Base-by-base conservation (phyloP, 148 eudicot species). In the Bassia scoparia region DNA sequence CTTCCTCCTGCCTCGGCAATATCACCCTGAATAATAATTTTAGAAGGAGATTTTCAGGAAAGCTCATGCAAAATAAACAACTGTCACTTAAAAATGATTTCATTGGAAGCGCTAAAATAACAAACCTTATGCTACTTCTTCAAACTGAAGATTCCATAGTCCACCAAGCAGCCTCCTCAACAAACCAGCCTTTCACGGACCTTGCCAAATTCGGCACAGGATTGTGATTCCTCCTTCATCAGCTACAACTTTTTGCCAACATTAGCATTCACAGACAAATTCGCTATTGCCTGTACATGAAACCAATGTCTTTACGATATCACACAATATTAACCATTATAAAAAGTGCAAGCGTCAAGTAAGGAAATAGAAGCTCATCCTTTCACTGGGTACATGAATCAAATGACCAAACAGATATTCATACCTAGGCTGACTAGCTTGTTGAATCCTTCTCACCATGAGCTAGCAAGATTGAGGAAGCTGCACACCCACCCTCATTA, bases 141-240 rank as follows among this genome's bases (percentile, higher is more conserved):
- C 99, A 46, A 95, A 97, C 16, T 97, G 92, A 72, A 95, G 88
- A 83, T 95, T 95, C 97, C 97, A 95, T 23, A 95, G 85, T 71
- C 99, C 99, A 76, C 99, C 97, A 53, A n/a, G 97, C 99, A 76
- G 99, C 99, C 92, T 95, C 99, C 82, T 95, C 97, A 13, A 94
- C 99, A 12, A 92, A 96, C 83, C 89, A 79, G 83, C 86, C 90
- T 76, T 95, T 95, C 93, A 84, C 85, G 60, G 99, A 92, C 84
- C 85, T 88, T 30, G 97, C 97, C 78, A 95, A 78, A 76, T 83
- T 85, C 10, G n/a, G 90, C 87, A 73, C n/a, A 95, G 96, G 73
- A 92, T 87, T 46, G 76, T 75, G 68, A 95, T 90, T 38, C 99
- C 99, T 68, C 92, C 97, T 79, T 89, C 97, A 65, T 90, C 97